phyloP scores from a whole-genome alignment of 441 rosid species.

The Pelargonium cotyledonis region DNA sequence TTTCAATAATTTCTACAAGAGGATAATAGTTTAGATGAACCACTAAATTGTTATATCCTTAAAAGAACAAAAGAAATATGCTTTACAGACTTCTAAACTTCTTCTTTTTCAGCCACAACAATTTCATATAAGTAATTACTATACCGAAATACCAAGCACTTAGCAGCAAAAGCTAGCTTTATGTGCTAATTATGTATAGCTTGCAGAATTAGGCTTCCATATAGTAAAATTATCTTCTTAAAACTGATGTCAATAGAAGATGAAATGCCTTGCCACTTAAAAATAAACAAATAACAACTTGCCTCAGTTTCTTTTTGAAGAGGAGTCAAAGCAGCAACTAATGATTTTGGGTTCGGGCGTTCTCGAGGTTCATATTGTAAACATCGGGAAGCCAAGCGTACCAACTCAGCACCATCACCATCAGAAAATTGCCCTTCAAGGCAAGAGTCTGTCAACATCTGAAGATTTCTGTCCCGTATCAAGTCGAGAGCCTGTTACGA shows the following conservation, averaged over 20 bases:
- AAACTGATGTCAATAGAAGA: neutral
- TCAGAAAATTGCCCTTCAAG: constrained; percentile 77
- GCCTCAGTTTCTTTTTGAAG: constrained; percentile 86
- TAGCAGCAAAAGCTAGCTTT: neutral
- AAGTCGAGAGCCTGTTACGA: constrained; percentile 76
- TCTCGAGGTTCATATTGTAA: constrained; percentile 87
- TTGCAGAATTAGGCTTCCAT: constrained; percentile 4
- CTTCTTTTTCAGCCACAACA: neutral
- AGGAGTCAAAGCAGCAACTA: constrained; percentile 69
- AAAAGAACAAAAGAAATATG: neutral
- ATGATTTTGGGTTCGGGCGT: constrained; percentile 67
- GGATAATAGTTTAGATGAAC: neutral
- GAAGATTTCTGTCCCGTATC: constrained; percentile 79
- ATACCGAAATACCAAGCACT: neutral
- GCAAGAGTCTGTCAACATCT: constrained; percentile 82
- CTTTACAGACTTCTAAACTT: neutral
- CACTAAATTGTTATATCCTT: neutral
- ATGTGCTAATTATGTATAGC: neutral
- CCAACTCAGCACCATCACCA: constrained; percentile 79
- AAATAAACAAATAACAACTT: constrained; percentile 21
- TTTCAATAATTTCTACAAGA: neutral
- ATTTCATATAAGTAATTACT: neutral
- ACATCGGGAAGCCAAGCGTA: constrained; percentile 86
- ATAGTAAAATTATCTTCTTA: constrained; percentile 1
- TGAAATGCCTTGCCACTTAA: constrained; percentile 16